Base-by-base conservation (phyloP, 148 eudicot species). In the Pharnaceum exiguum region DNA sequence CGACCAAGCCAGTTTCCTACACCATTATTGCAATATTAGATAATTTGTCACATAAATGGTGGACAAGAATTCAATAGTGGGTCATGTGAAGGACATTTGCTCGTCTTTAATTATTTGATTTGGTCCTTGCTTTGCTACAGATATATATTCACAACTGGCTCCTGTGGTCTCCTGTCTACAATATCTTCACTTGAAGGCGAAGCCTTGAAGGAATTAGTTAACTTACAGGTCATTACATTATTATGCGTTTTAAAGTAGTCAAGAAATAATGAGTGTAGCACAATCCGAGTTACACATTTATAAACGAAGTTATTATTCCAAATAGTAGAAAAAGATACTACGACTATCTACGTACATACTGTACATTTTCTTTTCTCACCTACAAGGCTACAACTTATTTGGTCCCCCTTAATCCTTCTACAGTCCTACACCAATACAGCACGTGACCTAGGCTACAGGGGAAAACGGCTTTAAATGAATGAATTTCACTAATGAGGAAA, bases 41-140 rank as follows among this genome's bases (percentile, higher is more conserved):
- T 62, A 62, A 40, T 55, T 67, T 68, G 81, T 72, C 70, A 68
- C 74, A 56, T 19, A 67, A 57, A 71, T 62, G 62, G 69, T 51
- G 59, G 89, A 84, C 95, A 77, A 81, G 67, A 79, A 82, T 75
- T 82, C 87, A 69, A 78, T 75, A 64, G 86, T 80, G 91, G 89
- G 89, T 71, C 84, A 76, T 42, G 26, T 60, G 46, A 49, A 73
- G 65, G 52, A 73, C 71, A 77, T 55, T 70, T 38, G 65, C 73
- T 64, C 32, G 11, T 56, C 67, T 73, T 71, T 53, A 57, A 39
- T 54, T 46, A 64, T 57, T 64, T 65, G 57, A 67, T 64, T 60
- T 64, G 63, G 71, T 62, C 73, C 44, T 65, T 65, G 28, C 38
- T 42, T 46, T 57, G 47, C 33, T 46, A 55, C 23, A 22, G 11